These are phyloP conservation scores for Dianthus caryophyllus DNA, from an alignment of 148 eudicot genomes.

Conservation along the genomic window DNA sequence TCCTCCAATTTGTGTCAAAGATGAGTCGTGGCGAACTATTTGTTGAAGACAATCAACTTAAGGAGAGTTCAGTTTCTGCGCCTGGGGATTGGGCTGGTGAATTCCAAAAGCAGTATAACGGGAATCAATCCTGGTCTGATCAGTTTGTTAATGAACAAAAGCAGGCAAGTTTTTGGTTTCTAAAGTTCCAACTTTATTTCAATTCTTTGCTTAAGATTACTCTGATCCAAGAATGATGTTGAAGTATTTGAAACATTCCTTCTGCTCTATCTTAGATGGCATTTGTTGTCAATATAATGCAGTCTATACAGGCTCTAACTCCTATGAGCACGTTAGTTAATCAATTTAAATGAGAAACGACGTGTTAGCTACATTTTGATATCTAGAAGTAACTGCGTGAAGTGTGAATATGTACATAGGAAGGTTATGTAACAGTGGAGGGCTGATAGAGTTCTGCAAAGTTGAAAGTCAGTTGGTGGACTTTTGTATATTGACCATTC, in stretches of 20 bases:
- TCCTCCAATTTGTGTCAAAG: conserved; percentile 93
- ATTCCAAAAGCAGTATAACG: conserved; percentile 57
- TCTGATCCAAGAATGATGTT: neutral
- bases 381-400: neutral
- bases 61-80: conserved; percentile 48
- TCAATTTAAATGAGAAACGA: neutral
- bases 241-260: neutral
- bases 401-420: neutral
- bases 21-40: conserved; percentile 95
- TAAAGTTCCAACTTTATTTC: neutral
- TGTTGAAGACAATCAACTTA: conserved; percentile 85
- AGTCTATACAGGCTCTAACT: neutral
- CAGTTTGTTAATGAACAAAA: conserved; percentile 61
- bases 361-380: neutral
- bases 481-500: neutral
- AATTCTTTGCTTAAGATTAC: neutral
- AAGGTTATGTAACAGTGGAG: too few species aligned
- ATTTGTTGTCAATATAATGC: neutral
- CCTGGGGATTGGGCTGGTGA: conserved; percentile 88
- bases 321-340: too few species aligned
- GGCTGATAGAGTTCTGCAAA: neutral
- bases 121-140: conserved; percentile 67
- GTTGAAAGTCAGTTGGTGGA: neutral
- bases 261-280: neutral
- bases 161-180: conserved; percentile 46